These are phyloP conservation scores for Puccinia horiana DNA, from an alignment of 1,284 basidiomycete species.

Conservation along the genomic window DNA sequence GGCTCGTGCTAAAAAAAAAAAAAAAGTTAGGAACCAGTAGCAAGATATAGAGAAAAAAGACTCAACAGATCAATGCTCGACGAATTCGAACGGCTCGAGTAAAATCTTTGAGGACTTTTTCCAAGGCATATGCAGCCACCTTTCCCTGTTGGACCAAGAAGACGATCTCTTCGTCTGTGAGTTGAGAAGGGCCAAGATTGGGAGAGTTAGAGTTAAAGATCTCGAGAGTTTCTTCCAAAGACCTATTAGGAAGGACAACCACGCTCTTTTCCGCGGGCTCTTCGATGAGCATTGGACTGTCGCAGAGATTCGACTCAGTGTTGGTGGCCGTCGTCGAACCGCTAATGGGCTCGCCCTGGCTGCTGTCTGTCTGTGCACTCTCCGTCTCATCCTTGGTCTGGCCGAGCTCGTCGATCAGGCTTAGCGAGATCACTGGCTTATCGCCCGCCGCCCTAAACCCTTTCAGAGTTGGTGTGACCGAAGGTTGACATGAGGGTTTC, in stretches of 20 bases:
- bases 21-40: not conserved
- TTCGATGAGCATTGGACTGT: not conserved
- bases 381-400: not conserved
- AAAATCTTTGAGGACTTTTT: conserved; percentile 79
- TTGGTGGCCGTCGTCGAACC: conserved; percentile 37
- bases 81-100: conserved; percentile 85
- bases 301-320: conserved; percentile 26
- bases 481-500: not conserved
- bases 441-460: conserved; percentile 38
- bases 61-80: conserved; percentile 73
- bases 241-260: conserved; percentile 11
- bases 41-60: not conserved
- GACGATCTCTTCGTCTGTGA: conserved; percentile 92
- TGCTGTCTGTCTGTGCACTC: not conserved
- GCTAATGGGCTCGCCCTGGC: not conserved
- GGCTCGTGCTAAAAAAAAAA: conserved; percentile 65
- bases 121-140: conserved; percentile 88
- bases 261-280: not conserved
- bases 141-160: conserved; percentile 86
- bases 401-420: conserved; percentile 3
- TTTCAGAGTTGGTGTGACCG: conserved; percentile 47
- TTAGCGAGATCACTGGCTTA: conserved; percentile 33
- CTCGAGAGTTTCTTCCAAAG: conserved; percentile 60
- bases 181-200: conserved; percentile 62
- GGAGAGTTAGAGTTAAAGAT: conserved; percentile 73